Conservation (phyloP, 177 flowering plant genomes). For the Vitis hybrid region DNA sequence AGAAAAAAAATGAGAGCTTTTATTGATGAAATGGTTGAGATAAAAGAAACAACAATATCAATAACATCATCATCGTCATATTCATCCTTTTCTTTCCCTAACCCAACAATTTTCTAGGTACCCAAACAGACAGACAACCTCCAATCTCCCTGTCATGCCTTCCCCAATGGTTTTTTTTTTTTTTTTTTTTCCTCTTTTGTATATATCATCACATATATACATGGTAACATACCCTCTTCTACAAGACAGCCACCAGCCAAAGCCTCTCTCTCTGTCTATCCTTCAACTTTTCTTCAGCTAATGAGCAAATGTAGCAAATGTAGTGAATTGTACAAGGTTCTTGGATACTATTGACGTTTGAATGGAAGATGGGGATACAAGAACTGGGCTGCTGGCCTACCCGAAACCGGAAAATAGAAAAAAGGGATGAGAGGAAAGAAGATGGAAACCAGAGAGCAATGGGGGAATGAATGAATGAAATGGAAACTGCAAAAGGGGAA, state of each 20-base stretch:
- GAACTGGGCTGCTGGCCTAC: conserved; percentile 26
- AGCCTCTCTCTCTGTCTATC: conserved; percentile 26
- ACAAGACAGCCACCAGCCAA: conserved; percentile 9
- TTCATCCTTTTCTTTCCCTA: conserved; percentile 40
- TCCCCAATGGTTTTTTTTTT: conserved; percentile 35
- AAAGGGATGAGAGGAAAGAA: conserved; percentile 13
- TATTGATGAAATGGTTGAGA: conserved; percentile 37
- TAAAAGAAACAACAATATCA: conserved; percentile 32
- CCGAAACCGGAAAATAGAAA: conserved; percentile 10
- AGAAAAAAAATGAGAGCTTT: conserved; percentile 26
- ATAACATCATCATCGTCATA: conserved; percentile 16
- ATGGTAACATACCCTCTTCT: conserved; percentile 50
- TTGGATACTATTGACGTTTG: conserved; percentile 3
- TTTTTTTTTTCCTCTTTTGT: conserved; percentile 15
- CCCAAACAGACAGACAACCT: conserved; percentile 34
- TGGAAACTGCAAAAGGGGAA: conserved; percentile 30
- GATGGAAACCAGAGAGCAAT: conserved; percentile 40
- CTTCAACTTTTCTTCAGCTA: conserved; percentile 12
- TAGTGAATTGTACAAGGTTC: conserved; percentile 39
- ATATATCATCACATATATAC: conserved; percentile 53
- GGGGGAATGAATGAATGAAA: conserved; percentile 63
- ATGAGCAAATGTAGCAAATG: conserved; percentile 16
- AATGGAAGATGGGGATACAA: conserved; percentile 26
- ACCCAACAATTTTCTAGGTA: conserved; percentile 27
- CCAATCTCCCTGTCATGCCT: conserved; percentile 37